Percentiles rank a stretch among this genome's conserved stretches.
These are phyloP conservation scores for Lasiodiplodia theobromae DNA, from an alignment of 2,329 filamentous ascomycete species.

Conservation along the genomic window DNA sequence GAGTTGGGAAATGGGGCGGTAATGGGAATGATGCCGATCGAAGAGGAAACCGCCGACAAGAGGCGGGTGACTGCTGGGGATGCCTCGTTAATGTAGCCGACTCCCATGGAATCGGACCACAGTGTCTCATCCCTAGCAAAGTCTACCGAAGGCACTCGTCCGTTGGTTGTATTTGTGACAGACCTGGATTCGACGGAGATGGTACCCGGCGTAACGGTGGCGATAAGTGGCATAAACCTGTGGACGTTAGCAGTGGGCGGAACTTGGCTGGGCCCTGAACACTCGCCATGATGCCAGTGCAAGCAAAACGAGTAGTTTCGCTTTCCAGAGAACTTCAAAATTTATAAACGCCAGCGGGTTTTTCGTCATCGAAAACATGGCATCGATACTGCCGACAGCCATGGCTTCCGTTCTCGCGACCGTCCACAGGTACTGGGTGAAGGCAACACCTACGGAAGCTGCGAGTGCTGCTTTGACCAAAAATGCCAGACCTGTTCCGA, in stretches of 20 bases:
- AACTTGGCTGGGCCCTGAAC: too few relatives aligned
- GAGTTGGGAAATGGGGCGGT: slow-evolving; percentile 5
- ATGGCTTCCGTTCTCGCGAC: neutral
- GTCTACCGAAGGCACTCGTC: neutral
- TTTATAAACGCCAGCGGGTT: neutral
- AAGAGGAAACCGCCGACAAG: slow-evolving; percentile 1
- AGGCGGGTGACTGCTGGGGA: neutral
- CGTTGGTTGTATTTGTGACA: neutral
- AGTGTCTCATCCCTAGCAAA: neutral
- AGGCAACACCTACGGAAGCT: neutral
- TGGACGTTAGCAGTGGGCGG: neutral
- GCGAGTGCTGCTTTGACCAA: neutral
- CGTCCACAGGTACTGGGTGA: slow-evolving; percentile 1
- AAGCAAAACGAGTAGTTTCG: neutral
- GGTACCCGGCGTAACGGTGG: slow-evolving; percentile 5
- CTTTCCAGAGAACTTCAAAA: neutral
- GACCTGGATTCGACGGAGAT: neutral
- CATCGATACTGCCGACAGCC: slow-evolving; percentile 1
- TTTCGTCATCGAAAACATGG: slow-evolving; percentile 8
- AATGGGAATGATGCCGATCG: neutral
- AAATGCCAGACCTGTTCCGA: slow-evolving; percentile 3
- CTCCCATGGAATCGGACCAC: neutral
- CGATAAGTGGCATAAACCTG: slow-evolving; percentile 12
- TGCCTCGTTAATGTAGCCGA: neutral
- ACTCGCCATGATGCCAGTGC: slow-evolving; percentile 3